A percentile compares a stretch with the other conserved stretches of the same genome.
Conservation (phyloP, 305 asterid genomes). For the Petunia hybrid region DNA sequence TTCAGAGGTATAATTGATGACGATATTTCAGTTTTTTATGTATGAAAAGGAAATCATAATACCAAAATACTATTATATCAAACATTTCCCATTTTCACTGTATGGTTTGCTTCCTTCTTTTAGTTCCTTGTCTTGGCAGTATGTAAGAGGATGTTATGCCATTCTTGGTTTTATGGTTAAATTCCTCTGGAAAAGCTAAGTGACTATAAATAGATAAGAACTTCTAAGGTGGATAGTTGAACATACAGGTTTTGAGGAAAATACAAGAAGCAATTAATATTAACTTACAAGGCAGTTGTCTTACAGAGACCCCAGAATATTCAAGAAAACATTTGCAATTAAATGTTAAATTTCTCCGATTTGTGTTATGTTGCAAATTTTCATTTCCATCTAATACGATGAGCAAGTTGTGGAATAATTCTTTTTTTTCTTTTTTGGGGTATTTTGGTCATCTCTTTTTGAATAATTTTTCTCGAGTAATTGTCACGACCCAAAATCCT, state of each 20-base stretch:
- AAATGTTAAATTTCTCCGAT: not conserved
- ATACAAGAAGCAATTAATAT: not conserved
- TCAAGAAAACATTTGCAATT: conserved; percentile 7
- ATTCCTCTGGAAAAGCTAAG: not conserved
- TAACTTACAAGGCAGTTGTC: no score
- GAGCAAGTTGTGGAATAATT: not conserved
- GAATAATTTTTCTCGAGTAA: no score
- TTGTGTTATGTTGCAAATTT: not conserved
- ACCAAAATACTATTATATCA: no score
- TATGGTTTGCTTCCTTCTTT: no score
- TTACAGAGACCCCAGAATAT: not conserved
- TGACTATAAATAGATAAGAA: not conserved
- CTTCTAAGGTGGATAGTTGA: not conserved
- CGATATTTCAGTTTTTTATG: not conserved
- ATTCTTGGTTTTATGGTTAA: not conserved
- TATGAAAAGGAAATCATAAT: no score
- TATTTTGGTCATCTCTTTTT: no score
- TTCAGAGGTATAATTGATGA: no score
- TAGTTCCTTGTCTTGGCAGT: not conserved
- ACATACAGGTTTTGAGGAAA: not conserved
- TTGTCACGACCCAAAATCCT: no score
- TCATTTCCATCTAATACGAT: not conserved
- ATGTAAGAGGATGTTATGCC: conserved; percentile 5
- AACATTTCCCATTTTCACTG: no score
- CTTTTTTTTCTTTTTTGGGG: no score